phyloP scores from a whole-genome alignment of 2,329 filamentous ascomycete species.

The Aspergillus clavatus region DNA sequence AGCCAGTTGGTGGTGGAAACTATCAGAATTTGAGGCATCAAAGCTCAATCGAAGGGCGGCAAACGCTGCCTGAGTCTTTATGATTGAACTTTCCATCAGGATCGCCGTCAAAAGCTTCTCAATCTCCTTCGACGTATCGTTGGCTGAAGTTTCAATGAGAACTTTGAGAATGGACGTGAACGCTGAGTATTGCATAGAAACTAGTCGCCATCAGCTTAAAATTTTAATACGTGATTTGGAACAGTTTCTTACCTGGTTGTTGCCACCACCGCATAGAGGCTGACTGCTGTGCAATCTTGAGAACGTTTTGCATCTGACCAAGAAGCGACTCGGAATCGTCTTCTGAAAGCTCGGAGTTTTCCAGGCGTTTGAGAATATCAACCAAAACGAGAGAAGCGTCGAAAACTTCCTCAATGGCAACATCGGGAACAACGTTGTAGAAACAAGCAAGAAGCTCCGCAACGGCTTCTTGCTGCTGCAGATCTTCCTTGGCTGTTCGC shows the following conservation, averaged over 20 bases:
- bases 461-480: conserved; percentile 72
- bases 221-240: neutral
- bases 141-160: conserved; percentile 27
- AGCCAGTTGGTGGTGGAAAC: conserved; percentile 49
- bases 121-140: conserved; percentile 31
- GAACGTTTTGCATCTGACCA: conserved; percentile 74
- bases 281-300: conserved; percentile 74
- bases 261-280: conserved; percentile 88
- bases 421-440: conserved; percentile 73
- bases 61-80: conserved; percentile 34
- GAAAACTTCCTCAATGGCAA: conserved; percentile 78
- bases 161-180: conserved; percentile 41
- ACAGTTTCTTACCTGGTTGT: conserved; percentile 50
- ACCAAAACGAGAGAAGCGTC: conserved; percentile 77
- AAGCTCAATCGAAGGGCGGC: conserved; percentile 37
- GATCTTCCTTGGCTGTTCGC: conserved; percentile 60
- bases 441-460: conserved; percentile 77
- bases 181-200: conserved; percentile 39
- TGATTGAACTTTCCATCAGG: conserved; percentile 34
- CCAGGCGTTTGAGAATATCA: conserved; percentile 59
- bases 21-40: conserved; percentile 27
- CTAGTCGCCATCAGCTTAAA: conserved; percentile 11
- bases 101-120: conserved; percentile 32
- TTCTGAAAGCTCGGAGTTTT: conserved; percentile 42
- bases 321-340: conserved; percentile 55